A percentile compares a stretch with the other conserved stretches of the same genome.
Evolutionary conservation across 345 rosid genomes (phyloP).

Genomic region (Arabis alpina): DNA sequence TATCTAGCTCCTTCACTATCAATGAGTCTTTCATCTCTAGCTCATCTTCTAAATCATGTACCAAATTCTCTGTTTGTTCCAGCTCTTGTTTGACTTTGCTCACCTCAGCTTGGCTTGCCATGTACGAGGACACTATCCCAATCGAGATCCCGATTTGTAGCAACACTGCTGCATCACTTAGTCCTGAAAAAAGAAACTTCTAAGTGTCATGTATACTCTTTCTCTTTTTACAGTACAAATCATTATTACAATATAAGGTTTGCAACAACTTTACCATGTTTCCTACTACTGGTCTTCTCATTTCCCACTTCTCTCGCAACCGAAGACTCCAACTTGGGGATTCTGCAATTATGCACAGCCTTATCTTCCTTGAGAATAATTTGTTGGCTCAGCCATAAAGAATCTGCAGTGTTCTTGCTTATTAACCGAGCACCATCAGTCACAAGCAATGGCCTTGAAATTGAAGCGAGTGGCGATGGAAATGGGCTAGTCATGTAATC

Average conservation of each 20-base stretch:
- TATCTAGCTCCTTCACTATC: constrained; percentile 32
- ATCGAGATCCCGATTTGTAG: constrained; percentile 77
- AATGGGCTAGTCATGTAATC: constrained; percentile 54
- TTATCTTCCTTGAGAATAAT: constrained; percentile 11
- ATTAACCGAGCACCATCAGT: constrained; percentile 67
- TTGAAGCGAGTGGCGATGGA: constrained; percentile 50
- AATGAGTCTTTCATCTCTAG: constrained; percentile 75
- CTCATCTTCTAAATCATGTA: constrained; percentile 84
- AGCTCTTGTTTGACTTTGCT: constrained; percentile 61
- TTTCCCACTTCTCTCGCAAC: constrained; percentile 20
- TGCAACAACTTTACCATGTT: constrained; percentile 37
- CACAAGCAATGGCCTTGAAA: constrained; percentile 66
- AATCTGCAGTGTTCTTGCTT: constrained; percentile 49
- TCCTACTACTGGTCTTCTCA: constrained; percentile 41
- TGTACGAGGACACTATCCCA: constrained; percentile 62
- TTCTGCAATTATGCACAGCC: constrained; percentile 19
- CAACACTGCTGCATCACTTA: constrained; percentile 47
- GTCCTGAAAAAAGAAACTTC: constrained; percentile 48
- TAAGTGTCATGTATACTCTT: constrained; percentile 8
- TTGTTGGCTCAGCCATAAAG: constrained; percentile 34
- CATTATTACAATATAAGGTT: background rate
- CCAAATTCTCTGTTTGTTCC: constrained; percentile 80
- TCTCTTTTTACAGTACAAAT: background rate
- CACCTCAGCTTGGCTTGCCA: constrained; percentile 59
- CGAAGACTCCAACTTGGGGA: background rate